Evolutionary conservation across 2,329 filamentous ascomycete genomes (phyloP), one percentile per base, ranked within the genome.

Genomic region (Colletotrichum paranaense): DNA sequence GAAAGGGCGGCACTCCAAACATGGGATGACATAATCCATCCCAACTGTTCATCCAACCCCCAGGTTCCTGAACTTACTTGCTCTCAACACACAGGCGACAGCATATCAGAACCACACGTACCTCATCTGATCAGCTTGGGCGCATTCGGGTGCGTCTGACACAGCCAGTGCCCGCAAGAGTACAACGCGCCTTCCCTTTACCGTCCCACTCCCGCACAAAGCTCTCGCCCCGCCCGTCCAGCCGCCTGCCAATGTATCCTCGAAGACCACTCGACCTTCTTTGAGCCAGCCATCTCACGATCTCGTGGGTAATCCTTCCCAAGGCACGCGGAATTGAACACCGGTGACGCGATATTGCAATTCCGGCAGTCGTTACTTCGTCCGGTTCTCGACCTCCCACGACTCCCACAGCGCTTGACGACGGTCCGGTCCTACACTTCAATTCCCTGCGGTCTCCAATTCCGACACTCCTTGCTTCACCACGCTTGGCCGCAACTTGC

Each of bases 1-100:
- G 42, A 11, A 22, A 49, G 42, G 42, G 42, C 19, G 42, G 42
- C 19, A 8, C 42, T 9, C 19, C 16, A 49, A 49, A 49, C 42
- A 49, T 22, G 42, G 42, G 42, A 49, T 49, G 42, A 49, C 42
- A 49, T 49, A 49, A 49, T 49, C 42, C 42, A 49, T 22, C 42
- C 42, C 84, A 90, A 3, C 92, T 94, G 78, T 93, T 90, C 77
- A 91, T 88, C 75, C 83, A 91, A 11, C 90, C 92, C 76, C 76
- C 85, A 89, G 49, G 75, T 86, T 87, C 76, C 86, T 84, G 85
- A 82, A 80, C 30, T 75, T 49, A 49, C 42, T 49, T 49, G 42
- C 42, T 49, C 42, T 49, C 42, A 22, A 49, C 19, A 49, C 42
- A 22, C 38, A 22, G 42, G 42, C 19, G 19, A 49, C 19, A 49